Base-by-base conservation (phyloP, 768 basidiomycete genomes). In the Asterophora lycoperdoides region DNA sequence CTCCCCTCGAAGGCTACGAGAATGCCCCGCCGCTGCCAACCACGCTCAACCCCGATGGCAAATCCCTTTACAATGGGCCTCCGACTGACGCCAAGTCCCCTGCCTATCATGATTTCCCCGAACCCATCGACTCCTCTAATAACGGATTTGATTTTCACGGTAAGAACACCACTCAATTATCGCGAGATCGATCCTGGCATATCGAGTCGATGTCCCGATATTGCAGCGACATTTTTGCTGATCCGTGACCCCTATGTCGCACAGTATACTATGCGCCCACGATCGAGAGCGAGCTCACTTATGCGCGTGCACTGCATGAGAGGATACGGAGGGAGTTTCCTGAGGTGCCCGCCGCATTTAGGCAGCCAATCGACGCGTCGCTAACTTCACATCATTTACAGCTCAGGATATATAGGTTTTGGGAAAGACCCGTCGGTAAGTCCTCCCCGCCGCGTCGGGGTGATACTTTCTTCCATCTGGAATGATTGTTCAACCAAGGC, bases 81-180 rank as follows among this genome's bases (percentile, higher is more conserved):
- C 74, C 78, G 1, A 67, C 64, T 2, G 29, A 44, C 17, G 65
- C 66, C 18, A 68, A 61, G 52, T 84, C 85, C 0, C 18, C 68
- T 1, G 72, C 75, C 0, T 86, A 86, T 54, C 66, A 76, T 8
- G 53, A 65, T 8, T 83, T 84, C 52, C 80, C 79, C 0, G 49
- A 71, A 8, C 83, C 81, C 5, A 80, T 86, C 47, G 64, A 67
- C 39, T 49, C 73, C 1, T 68, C 70, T 29, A 76, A 77, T 41
- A 77, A 83, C 41, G 84, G 80, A 0, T 86, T 87, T 54, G 85
- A 88, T 63, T 87, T 88, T 57, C 86, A 88, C 58, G 75, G 85
- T 82, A 49, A 65, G 81, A 2, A n/a, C 3, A 9, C 14, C 10
- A 13, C 14, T 30, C 9, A 19, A 37, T 2, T 8, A 13, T 42